Conservation (phyloP, 2,329 filamentous ascomycete genomes). For the Exophiala lecanii-corni region DNA sequence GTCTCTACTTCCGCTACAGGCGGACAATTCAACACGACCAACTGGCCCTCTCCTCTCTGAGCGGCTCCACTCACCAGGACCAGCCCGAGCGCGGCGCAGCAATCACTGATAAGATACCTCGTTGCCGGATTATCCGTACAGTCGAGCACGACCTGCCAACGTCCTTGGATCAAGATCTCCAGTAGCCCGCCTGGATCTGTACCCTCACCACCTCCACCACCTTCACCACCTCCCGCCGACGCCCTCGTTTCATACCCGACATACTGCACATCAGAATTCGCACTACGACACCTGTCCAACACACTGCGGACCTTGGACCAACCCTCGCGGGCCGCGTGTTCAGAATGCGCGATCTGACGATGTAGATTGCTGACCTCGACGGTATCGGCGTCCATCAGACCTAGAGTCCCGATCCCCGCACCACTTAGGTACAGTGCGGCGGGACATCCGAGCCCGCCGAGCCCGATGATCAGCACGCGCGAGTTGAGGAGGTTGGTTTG, state of each 20-base stretch:
- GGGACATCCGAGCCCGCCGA: conserved; percentile 86
- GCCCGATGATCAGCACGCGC: conserved; percentile 70
- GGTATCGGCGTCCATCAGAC: conserved; percentile 78
- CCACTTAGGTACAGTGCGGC: conserved; percentile 90
- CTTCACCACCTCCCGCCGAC: background rate
- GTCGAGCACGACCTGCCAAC: conserved; percentile 83
- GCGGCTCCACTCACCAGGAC: conserved; percentile 86
- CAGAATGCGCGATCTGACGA: conserved; percentile 76
- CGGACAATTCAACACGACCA: conserved; percentile 61
- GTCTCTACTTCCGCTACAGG: conserved; percentile 53
- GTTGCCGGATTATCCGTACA: conserved; percentile 92
- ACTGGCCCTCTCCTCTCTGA: conserved; percentile 80
- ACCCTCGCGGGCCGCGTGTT: conserved; percentile 56
- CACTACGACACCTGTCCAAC: conserved; percentile 14
- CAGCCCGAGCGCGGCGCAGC: conserved; percentile 73
- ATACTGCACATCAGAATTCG: conserved; percentile 22
- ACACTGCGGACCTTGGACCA: conserved; percentile 20
- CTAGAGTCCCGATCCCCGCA: conserved; percentile 77
- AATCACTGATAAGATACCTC: conserved; percentile 88
- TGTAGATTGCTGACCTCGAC: conserved; percentile 91
- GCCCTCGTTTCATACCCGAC: conserved; percentile 16
- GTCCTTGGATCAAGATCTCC: conserved; percentile 27
- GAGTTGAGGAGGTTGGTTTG: conserved; percentile 20
- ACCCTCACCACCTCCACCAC: background rate
- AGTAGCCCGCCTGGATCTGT: conserved; percentile 6